Conservation (phyloP, 495 filamentous ascomycete genomes). For the Podospora tetraspora region DNA sequence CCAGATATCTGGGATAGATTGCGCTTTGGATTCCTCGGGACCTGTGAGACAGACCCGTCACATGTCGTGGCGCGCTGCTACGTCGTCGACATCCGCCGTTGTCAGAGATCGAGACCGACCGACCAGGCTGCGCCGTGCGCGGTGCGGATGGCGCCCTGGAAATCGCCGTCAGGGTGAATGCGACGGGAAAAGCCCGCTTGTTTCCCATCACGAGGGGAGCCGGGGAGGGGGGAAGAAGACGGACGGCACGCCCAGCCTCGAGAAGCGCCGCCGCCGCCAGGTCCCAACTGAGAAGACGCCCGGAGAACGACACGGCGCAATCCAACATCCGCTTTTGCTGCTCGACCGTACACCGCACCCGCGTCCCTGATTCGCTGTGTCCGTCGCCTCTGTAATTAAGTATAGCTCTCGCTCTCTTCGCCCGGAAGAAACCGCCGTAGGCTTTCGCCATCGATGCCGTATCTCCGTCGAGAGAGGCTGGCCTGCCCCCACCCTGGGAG, state of each 20-base stretch:
- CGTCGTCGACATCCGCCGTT: conserved; percentile 1
- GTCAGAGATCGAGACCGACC: background rate
- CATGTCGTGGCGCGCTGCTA: conserved; percentile 23
- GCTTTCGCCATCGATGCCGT: background rate
- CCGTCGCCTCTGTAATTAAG: background rate
- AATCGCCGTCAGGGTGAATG: conserved; percentile 1
- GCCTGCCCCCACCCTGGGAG: conserved; percentile 6
- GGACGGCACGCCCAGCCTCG: background rate
- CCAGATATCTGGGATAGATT: conserved; percentile 23
- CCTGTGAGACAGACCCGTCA: conserved; percentile 21
- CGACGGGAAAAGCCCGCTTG: background rate
- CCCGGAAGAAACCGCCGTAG: background rate
- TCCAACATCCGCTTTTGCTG: background rate
- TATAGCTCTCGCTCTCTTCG: background rate
- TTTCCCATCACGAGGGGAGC: background rate
- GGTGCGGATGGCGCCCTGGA: background rate
- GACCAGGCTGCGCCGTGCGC: background rate
- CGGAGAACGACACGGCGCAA: background rate
- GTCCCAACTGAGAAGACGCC: background rate
- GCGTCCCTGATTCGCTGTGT: conserved; percentile 2
- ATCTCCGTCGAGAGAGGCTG: background rate
- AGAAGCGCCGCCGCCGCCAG: background rate
- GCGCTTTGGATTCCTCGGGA: conserved; percentile 11
- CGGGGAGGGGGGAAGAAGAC: background rate
- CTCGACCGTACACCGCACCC: background rate